Base-by-base conservation (phyloP, 2,329 filamentous ascomycete genomes). In the Xylariales sp. region DNA sequence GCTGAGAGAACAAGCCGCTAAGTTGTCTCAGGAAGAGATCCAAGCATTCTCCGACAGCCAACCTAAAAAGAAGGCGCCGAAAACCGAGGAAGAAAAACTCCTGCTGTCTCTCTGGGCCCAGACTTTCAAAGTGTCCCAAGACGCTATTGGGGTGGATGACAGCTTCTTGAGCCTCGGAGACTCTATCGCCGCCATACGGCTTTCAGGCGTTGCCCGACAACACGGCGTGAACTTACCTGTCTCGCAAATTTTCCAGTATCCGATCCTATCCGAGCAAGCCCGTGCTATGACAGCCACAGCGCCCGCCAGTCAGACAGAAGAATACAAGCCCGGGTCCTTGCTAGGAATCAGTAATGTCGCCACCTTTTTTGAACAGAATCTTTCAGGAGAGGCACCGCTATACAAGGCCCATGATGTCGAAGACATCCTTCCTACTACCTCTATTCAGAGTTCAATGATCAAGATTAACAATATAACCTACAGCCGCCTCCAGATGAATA, bases 101-200 rank as follows among this genome's bases (percentile, higher is more conserved):
- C 53, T 65, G 30, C 49, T 45, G 49, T 65, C 62, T 48, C 52
- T 65, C 39, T 69, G 62, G 66, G 62, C 62, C 7, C 57, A 62
- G 30, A 56, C 53, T 2, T 55, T 69, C 30, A 69, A 65, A 34
- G 23, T 69, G 1, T 10, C 46, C 18, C 10, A 23, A n/a, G 49
- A 60, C 4, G 50, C 14, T 36, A 59, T 69, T 34, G 50, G 50
- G 9, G 43, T 43, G 1, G 64, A 69, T 14, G 64, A 64, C 7
- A 58, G 59, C 53, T 69, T 69, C 43, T 55, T 69, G 18, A 45
- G 54, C 32, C 6, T 69, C 1, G 67, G 67, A 43, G 67, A 69
- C 45, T 69, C 67, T 16, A 41, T 69, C 14, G 48, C 58, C 1
- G 67, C 56, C 12, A 69, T 69, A n/a, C 59, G 64, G 18, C 59